phyloP scores from a whole-genome alignment of 2,329 filamentous ascomycete genomes.

The Conoideocrella luteorostrata region DNA sequence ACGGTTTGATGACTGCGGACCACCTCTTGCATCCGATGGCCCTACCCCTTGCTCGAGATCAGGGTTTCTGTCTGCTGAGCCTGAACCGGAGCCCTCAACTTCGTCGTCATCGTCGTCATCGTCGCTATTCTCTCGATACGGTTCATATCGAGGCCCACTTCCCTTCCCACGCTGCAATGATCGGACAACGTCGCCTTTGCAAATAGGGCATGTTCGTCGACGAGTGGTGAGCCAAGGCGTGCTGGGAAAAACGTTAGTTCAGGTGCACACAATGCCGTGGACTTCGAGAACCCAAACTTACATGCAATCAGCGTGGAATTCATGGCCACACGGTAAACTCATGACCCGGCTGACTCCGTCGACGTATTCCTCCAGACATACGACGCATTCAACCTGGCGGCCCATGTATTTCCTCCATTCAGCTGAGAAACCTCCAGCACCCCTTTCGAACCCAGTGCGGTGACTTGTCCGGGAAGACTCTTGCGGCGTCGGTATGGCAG shows the following conservation, averaged over 20 bases:
- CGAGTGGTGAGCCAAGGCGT: constrained; percentile 96
- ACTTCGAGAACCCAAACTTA: too few species aligned
- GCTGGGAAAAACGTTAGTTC: constrained; percentile 36
- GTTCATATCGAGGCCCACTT: constrained; percentile 46
- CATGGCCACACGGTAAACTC: constrained; percentile 94
- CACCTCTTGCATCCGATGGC: constrained; percentile 14
- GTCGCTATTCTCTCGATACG: constrained; percentile 47
- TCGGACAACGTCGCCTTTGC: constrained; percentile 90
- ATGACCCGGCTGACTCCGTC: constrained; percentile 93
- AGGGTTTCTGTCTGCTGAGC: constrained; percentile 22
- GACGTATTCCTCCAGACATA: constrained; percentile 93
- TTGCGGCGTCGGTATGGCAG: constrained; percentile 32
- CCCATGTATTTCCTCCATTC: constrained; percentile 64
- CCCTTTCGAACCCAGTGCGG: constrained; percentile 43
- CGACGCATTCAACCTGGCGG: constrained; percentile 79
- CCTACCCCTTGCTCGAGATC: constrained; percentile 40
- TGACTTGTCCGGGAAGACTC: constrained; percentile 25
- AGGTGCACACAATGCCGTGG: too few species aligned
- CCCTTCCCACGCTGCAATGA: constrained; percentile 51
- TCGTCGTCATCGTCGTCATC: constrained; percentile 37
- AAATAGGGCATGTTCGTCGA: constrained; percentile 95
- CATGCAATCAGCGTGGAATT: constrained; percentile 99
- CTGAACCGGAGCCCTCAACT: constrained; percentile 27
- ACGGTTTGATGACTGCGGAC: constrained; percentile 15
- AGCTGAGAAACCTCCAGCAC: constrained; percentile 31